Evolutionary conservation across 495 filamentous ascomycete species (phyloP), one percentile per base, ranked within the genome.

Genomic region (Penicillium samsonianum): DNA sequence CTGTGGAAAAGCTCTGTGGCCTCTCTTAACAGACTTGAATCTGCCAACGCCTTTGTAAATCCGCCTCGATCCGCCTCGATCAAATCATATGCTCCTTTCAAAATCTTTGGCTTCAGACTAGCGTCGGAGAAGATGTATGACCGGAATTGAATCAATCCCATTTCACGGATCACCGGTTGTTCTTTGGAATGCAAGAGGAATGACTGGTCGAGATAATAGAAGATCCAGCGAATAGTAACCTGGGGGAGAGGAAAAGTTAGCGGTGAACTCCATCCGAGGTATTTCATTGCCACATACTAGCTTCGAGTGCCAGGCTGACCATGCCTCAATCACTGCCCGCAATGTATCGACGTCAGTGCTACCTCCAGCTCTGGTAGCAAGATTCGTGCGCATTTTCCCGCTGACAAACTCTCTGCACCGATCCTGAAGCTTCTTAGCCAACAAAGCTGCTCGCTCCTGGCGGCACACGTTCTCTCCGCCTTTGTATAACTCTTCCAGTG

Each of bases 401-500:
- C 67, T 62, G 26, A 96, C 75, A 72, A 90, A 82, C 16, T 67
- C 75, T 47, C 84, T 83, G 71, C 87, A 92, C 55, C 81, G 79
- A 19, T 73, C 74, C 55, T 81, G 78, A 42, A 96, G 72, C 61
- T 79, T 78, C 44, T 83, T 78, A 43, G 80, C 85, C 40, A 96
- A 67, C 17, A 81, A 71, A n/a, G 78, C 73, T 2, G 90, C 87
- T 59, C 82, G 80, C 3, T 85, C 88, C 57, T 87, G 86, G 51
- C 90, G 82, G 69, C 94, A 98, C 0, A 95, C 79, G 65, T 93
- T 92, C 77, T 98, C 93, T 0, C 92, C 89, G 0, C 89, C 91
- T 30, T 89, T 83, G 69, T 98, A 97, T 10, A 98, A 79, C 57
- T 90, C 87, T 68, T 98, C 94, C 42, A 95, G 72, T 12, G 91